These are phyloP conservation scores for Neophaeococcomyces mojaviensis DNA, from an alignment of 2,329 filamentous ascomycete species.

Conservation along the genomic window DNA sequence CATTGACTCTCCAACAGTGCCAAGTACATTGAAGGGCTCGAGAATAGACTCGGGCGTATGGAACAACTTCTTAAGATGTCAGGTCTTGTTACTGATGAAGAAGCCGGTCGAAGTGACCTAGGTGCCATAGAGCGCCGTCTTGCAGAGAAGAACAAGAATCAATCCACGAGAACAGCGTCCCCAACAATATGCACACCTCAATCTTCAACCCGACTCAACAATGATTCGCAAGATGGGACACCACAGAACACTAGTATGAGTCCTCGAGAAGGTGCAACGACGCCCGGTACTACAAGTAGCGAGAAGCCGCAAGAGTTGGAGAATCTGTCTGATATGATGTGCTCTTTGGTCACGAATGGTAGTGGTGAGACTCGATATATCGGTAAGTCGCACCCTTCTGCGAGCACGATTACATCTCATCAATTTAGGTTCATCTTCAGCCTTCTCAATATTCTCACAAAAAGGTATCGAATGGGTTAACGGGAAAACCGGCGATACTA, in stretches of 20 bases:
- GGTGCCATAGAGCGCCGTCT: slow-evolving; percentile 76
- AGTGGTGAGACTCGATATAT: slow-evolving; percentile 93
- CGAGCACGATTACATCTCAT: slow-evolving; percentile 19
- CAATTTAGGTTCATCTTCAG: slow-evolving; percentile 74
- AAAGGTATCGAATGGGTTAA: slow-evolving; percentile 99
- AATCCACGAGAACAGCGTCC: slow-evolving; percentile 14
- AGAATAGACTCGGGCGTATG: slow-evolving; percentile 93
- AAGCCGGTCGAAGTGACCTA: slow-evolving; percentile 76
- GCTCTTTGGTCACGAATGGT: slow-evolving; percentile 90
- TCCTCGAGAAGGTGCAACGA: slow-evolving; percentile 26
- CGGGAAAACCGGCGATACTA: slow-evolving; percentile 89
- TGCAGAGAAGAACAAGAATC: slow-evolving; percentile 39
- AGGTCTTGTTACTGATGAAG: slow-evolving; percentile 77
- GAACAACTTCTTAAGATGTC: slow-evolving; percentile 82
- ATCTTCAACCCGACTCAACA: slow-evolving; percentile 6
- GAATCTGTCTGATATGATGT: slow-evolving; percentile 95
- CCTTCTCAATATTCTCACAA: slow-evolving; percentile 97
- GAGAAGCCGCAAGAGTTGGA: slow-evolving; percentile 58
- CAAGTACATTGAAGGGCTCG: slow-evolving; percentile 94
- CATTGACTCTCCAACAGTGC: slow-evolving; percentile 48
- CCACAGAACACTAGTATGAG: slow-evolving; percentile 22
- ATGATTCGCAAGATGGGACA: slow-evolving; percentile 15
- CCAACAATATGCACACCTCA: slow-evolving; percentile 10
- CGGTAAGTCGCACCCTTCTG: slow-evolving; percentile 47
- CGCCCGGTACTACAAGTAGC: slow-evolving; percentile 15